phyloP scores from a whole-genome alignment of 1,139 yeast genomes.

The Nakaseomyces delphensis region DNA sequence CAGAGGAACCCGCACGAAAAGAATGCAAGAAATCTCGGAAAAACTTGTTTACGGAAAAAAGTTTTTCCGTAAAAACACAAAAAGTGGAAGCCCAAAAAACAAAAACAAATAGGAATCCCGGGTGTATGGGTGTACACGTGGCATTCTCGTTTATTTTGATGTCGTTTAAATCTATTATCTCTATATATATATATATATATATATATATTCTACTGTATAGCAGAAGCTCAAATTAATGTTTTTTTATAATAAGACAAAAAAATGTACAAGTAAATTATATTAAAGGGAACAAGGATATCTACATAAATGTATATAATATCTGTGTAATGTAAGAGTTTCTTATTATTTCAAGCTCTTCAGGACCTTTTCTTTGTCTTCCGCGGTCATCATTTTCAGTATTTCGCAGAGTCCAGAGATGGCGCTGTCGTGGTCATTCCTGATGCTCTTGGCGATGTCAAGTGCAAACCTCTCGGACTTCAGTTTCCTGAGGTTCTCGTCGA shows the following conservation, averaged over 20 bases:
- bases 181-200: too few relatives aligned
- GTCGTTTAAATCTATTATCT: too few relatives aligned
- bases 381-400: slow-evolving; percentile 49
- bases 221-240: neutral
- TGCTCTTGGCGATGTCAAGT: slow-evolving; percentile 49
- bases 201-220: too few relatives aligned
- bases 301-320: too few relatives aligned
- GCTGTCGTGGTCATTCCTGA: slow-evolving; percentile 48
- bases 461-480: slow-evolving; percentile 59
- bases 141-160: too few relatives aligned
- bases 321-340: too few relatives aligned
- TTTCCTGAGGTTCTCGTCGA: slow-evolving; percentile 54
- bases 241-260: too few relatives aligned
- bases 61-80: too few relatives aligned
- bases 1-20: too few relatives aligned
- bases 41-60: too few relatives aligned
- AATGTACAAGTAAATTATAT: too few relatives aligned
- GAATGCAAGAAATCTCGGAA: slow-evolving; percentile 1
- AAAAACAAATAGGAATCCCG: neutral
- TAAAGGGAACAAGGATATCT: too few relatives aligned
- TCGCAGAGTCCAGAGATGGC: slow-evolving; percentile 54
- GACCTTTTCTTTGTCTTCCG: slow-evolving; percentile 48
- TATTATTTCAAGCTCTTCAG: slow-evolving; percentile 6
- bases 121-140: slow-evolving; percentile 3
- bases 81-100: neutral